Evolutionary conservation across 2,329 filamentous ascomycete species (phyloP).

Genomic region (Ramularia collo-cygni): DNA sequence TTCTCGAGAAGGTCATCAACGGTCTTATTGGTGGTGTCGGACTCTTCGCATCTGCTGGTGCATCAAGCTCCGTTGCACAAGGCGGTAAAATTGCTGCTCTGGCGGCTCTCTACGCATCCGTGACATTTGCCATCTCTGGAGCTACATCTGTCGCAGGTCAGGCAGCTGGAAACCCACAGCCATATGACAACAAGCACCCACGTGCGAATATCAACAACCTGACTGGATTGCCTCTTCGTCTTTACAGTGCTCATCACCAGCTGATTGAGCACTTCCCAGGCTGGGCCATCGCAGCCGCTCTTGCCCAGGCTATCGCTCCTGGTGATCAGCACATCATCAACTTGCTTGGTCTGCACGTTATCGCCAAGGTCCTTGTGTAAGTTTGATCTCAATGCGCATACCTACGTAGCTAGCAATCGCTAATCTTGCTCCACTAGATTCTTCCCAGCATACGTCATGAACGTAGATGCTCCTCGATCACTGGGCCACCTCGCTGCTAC

Average conservation of each 20-base stretch:
- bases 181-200: conserved; percentile 25
- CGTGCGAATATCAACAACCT: conserved; percentile 17
- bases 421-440: conserved; percentile 9
- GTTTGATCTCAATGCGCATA: conserved; percentile 4
- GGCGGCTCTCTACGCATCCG: conserved; percentile 22
- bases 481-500: conserved; percentile 24
- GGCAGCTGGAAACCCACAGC: conserved; percentile 17
- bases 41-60: conserved; percentile 20
- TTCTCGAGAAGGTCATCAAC: conserved; percentile 24
- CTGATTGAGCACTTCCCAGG: conserved; percentile 26
- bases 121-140: conserved; percentile 25
- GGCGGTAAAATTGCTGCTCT: conserved; percentile 25
- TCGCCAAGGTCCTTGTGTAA: conserved; percentile 25
- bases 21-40: conserved; percentile 19
- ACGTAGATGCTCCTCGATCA: conserved; percentile 16
- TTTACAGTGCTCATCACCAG: conserved; percentile 24
- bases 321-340: conserved; percentile 24
- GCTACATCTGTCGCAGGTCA: conserved; percentile 22
- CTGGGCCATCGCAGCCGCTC: conserved; percentile 22
- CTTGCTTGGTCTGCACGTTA: conserved; percentile 27
- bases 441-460: conserved; percentile 24
- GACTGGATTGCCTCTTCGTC: conserved; percentile 21
- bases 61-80: conserved; percentile 12
- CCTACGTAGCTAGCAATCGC: neutral
- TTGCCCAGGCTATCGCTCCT: conserved; percentile 26